phyloP scores from a whole-genome alignment of 257 asterid species.

The Eucommia ulmoides region DNA sequence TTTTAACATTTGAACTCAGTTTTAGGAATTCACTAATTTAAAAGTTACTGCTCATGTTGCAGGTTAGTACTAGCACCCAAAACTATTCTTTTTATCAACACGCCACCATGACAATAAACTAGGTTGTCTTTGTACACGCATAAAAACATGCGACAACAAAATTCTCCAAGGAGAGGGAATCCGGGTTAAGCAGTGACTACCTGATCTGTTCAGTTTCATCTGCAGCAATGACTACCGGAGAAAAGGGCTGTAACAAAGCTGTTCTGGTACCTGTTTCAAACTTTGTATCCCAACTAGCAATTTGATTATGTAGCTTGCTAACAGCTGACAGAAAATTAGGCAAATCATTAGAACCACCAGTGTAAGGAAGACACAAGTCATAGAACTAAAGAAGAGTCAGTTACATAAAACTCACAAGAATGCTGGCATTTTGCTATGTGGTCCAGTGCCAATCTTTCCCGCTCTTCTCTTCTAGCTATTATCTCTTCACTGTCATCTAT shows the following conservation, averaged over 20 bases:
- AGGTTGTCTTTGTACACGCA: neutral
- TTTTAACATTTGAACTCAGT: no score
- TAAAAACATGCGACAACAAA: constrained; percentile 2
- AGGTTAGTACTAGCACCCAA: no score
- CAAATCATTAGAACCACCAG: constrained; percentile 6
- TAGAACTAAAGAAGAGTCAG: neutral
- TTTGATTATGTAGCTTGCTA: constrained; percentile 73
- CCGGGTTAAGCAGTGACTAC: no score
- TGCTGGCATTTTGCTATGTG: constrained; percentile 80
- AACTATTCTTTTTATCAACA: neutral
- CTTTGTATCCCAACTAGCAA: constrained; percentile 96
- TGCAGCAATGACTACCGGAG: constrained; percentile 79
- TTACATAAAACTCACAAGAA: constrained; percentile 44
- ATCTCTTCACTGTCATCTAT: constrained; percentile 76
- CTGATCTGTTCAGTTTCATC: constrained; percentile 87
- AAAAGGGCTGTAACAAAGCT: constrained; percentile 76
- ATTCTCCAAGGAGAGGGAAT: constrained; percentile 3
- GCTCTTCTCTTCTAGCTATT: constrained; percentile 73
- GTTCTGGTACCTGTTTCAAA: constrained; percentile 78
- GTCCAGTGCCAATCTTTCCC: constrained; percentile 75
- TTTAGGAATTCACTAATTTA: no score
- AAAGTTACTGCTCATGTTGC: no score
- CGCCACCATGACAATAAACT: neutral
- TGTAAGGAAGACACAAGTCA: constrained; percentile 1
- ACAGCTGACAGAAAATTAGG: constrained; percentile 40